These are phyloP conservation scores for Leishmania mexicana DNA, from an alignment of 208 protist species.

Conservation along the genomic window DNA sequence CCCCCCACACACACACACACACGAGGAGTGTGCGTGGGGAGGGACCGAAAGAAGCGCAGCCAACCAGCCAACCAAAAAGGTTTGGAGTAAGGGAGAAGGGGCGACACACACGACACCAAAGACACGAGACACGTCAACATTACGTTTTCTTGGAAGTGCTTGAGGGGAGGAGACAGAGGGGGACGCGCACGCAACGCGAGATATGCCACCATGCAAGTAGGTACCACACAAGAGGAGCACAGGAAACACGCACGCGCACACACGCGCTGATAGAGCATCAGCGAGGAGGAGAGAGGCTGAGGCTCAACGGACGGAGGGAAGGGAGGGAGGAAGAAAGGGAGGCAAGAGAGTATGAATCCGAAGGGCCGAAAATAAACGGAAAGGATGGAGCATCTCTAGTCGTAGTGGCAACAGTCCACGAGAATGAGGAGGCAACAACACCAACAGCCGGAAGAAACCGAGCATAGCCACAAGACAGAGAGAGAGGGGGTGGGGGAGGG, in stretches of 20 bases:
- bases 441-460: neutral
- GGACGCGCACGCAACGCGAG: neutral
- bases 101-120: slow-evolving; percentile 10
- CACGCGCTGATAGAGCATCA: too few species aligned
- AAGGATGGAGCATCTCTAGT: neutral
- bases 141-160: neutral
- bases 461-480: neutral
- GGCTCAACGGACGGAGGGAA: too few species aligned
- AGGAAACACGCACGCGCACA: too few species aligned
- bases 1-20: neutral
- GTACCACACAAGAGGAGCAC: neutral
- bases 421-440: neutral
- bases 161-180: neutral
- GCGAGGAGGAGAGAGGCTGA: too few species aligned
- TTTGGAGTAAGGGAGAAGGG: too few species aligned
- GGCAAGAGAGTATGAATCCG: neutral
- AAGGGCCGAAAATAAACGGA: neutral
- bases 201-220: neutral
- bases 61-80: too few species aligned
- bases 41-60: slow-evolving; percentile 3
- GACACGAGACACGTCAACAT: neutral
- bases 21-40: neutral
- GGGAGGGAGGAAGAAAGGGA: neutral
- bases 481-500: neutral
- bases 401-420: neutral